A percentile compares a stretch with the other conserved stretches of the same genome.
Conservation (phyloP, 768 basidiomycete species). For the Mycena indigotica region DNA sequence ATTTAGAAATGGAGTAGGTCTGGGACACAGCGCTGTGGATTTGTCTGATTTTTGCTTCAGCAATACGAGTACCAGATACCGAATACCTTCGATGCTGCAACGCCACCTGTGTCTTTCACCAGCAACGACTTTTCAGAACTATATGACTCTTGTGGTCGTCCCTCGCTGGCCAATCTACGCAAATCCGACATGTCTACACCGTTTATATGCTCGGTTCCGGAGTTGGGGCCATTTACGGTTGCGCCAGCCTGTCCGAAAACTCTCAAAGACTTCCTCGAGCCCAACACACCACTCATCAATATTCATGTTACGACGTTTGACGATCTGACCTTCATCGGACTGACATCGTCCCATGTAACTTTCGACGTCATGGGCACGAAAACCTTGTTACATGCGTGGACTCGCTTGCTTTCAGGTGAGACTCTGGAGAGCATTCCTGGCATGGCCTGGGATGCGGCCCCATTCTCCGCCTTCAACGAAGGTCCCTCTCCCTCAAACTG, state of each 20-base stretch:
- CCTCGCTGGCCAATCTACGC: background rate
- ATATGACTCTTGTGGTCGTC: slow-evolving; percentile 1
- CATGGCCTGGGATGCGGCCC: slow-evolving; percentile 4
- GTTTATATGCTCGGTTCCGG: slow-evolving; percentile 2
- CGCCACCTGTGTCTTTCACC: slow-evolving; percentile 1
- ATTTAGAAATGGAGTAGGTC: slow-evolving; percentile 8
- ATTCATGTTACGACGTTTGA: slow-evolving; percentile 10
- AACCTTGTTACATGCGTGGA: slow-evolving; percentile 9
- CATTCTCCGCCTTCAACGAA: slow-evolving; percentile 3
- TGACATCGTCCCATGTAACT: background rate
- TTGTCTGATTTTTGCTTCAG: background rate
- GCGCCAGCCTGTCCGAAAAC: slow-evolving; percentile 2
- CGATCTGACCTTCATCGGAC: slow-evolving; percentile 10
- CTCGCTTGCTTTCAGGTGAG: slow-evolving; percentile 6
- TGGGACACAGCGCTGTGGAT: background rate
- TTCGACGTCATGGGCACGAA: slow-evolving; percentile 3
- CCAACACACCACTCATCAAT: background rate
- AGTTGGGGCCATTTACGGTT: slow-evolving; percentile 1
- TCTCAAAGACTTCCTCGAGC: background rate
- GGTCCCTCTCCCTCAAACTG: too few species aligned
- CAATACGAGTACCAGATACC: slow-evolving; percentile 14
- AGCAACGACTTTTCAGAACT: slow-evolving; percentile 4
- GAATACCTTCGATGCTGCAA: background rate
- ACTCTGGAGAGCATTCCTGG: slow-evolving; percentile 6
- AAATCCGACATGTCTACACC: background rate